Base-by-base conservation (phyloP, 768 basidiomycete species). In the Hericium alpestre region DNA sequence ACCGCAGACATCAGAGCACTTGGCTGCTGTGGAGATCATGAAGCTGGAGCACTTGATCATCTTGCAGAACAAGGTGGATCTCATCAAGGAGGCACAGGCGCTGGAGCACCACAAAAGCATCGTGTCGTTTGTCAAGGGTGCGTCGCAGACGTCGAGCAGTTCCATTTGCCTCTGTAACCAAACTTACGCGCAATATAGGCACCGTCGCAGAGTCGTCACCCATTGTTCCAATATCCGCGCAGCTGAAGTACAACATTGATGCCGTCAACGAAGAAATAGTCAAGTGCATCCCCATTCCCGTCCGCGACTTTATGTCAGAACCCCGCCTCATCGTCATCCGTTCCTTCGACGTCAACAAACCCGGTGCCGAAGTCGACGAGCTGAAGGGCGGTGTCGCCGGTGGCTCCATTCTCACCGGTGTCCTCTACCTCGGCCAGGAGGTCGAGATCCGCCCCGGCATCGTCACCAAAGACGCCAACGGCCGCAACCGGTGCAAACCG, bases 1-100 rank as follows among this genome's bases (percentile, higher is more conserved):
- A 68, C 96, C 96, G 1, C 96, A 99, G 72, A 99, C 96, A 20
- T 93, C 91, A 10, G 96, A 98, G 72, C 96, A 99, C 79, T 76
- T 99, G 56, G 95, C 96, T 32, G 96, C 96, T 5, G 92, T 99
- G 48, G 95, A 98, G 72, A 98, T 99, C 73, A 98, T 99, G 93
- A 96, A 96, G 73, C 79, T 98, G 58, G 83, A 97, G 69, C 86
- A 98, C 69, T 94, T 99, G 67, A 93, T 98, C 71, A 97, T 98
- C 62, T 76, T 98, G 37, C 95, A 98, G 69, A 98, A 97, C 74
- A 99, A 99, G 76, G 95, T 98, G 63, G 96, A 98, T 76, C 71
- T 99, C 63, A 97, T 99, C 70, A 91, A 96, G 70, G 93, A 97
- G 70, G 76, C 84, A 25, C 91, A 93, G 64, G 95, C 95, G 6